These are phyloP conservation scores for Tylopilus sp. DNA, from an alignment of 1,284 basidiomycete species.

Conservation along the genomic window DNA sequence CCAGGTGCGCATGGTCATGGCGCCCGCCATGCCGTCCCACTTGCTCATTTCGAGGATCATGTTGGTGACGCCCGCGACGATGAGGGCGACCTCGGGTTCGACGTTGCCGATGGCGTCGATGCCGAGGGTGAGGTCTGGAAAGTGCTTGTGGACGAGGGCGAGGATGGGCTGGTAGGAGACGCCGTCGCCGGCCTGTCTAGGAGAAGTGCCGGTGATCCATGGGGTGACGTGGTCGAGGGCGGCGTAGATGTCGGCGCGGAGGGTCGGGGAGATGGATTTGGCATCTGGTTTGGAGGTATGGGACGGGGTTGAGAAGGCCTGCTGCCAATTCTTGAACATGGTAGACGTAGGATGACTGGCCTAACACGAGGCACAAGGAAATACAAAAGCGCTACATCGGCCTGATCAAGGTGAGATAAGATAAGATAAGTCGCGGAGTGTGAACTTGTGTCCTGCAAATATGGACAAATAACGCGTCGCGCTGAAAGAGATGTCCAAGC, in stretches of 20 bases:
- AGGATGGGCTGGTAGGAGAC: slow-evolving; percentile 44
- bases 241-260: slow-evolving; percentile 46
- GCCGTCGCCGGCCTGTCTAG: slow-evolving; percentile 47
- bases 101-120: slow-evolving; percentile 42
- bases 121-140: slow-evolving; percentile 41
- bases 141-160: slow-evolving; percentile 44
- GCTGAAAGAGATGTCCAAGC: no score
- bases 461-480: slow-evolving; percentile 28
- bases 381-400: no score
- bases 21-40: slow-evolving; percentile 51
- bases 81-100: slow-evolving; percentile 42
- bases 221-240: slow-evolving; percentile 42
- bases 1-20: slow-evolving; percentile 54
- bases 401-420: slow-evolving; percentile 1
- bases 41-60: slow-evolving; percentile 50
- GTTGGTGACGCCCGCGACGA: slow-evolving; percentile 50
- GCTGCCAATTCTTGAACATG: slow-evolving; percentile 47
- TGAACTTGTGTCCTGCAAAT: slow-evolving; percentile 8
- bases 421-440: slow-evolving; percentile 18
- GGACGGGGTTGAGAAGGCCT: slow-evolving; percentile 32
- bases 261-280: slow-evolving; percentile 42
- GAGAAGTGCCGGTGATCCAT: slow-evolving; percentile 39
- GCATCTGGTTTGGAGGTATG: slow-evolving; percentile 30
- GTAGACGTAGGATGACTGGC: no score
- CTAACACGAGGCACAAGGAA: neutral